Evolutionary conservation across 2,329 filamentous ascomycete genomes (phyloP), one percentile per base, ranked within the genome.

Genomic region (Penicillium freii): DNA sequence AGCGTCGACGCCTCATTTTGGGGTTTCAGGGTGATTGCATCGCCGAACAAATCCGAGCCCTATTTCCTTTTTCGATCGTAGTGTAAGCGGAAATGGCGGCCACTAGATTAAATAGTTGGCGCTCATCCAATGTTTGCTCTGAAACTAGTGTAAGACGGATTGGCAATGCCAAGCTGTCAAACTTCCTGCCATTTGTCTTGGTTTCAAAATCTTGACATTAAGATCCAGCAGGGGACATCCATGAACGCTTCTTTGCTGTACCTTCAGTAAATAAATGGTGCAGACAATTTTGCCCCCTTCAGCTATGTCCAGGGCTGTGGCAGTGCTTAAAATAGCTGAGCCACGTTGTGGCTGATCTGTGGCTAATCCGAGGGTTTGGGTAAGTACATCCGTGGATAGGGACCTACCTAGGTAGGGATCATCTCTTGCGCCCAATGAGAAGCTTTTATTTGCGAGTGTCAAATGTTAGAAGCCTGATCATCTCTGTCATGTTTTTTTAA

Each of bases 1-100:
- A 56, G 45, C 23, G 8, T 19, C 27, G 43, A 54, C 54, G 55
- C 58, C 58, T 62, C 53, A 51, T 48, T 57, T 29, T 40, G 42
- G 40, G 33, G 63, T 64, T 66, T 66, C 63, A 66, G 62, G 62
- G 56, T 64, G 51, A 62, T 63, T 61, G 60, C 59, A 59, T 63
- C 54, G 25, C 61, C 61, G 63, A 66, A 50, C 39, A 66, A 45
- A 48, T 57, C 62, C 61, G 64, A 60, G 63, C 39, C n/a, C 21
- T 27, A 52, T 34, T 40, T 52, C 34, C 9, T 13, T 44, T 61
- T 31, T 51, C 10, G 39, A 54, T 54, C 48, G 3, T 21, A 57
- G 21, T 5, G 45, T 47, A 25, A 36, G 61, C 61, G 57, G 54
- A 38, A 56, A 54, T 43, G 27, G 57, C 58, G 61, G 56, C 51